Evolutionary conservation across 495 filamentous ascomycete genomes (phyloP), one percentile per base, ranked within the genome.

Genomic region (Articulospora tetracladia): DNA sequence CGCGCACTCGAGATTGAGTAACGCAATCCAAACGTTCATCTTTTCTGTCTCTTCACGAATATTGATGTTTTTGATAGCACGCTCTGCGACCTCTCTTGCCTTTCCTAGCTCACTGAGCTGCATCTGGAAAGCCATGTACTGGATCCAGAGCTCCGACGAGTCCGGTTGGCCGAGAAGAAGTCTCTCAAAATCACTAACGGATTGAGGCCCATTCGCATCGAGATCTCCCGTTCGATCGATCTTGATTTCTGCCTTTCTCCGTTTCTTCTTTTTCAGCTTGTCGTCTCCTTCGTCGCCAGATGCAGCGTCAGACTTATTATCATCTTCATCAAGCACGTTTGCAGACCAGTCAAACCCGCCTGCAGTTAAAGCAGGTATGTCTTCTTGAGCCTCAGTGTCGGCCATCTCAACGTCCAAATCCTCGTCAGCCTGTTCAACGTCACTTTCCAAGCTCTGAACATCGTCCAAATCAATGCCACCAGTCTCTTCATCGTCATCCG

Each of bases 81-180:
- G 88, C 72, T 96, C 88, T 24, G 90, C 92, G 62, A 96, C 86
- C 57, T 92, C 85, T 52, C 94, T 84, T 8, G 94, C 92, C 71
- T 89, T 92, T 39, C 84, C 83, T 26, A 93, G 74, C 68, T 98
- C 94, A 72, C 89, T 89, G 54, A 96, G 79, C 70, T 96, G 87
- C 68, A 97, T 84, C 73, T 98, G 91, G 78, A 96, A 96, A 22
- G 93, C 92, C 88, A 98, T 96, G 75, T 97, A 98, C 62, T 88
- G 81, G 53, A 96, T 87, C 94, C 94, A 98, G 24, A 98, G 78
- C 48, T 86, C 74, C 1, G 94, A 95, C 8, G 87, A 90, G 69
- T 98, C 89, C 1, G 94, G 92, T 68, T 96, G 89, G 56, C 92
- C 91, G 34, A 98, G 84, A 41, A 98, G 83, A 52, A 97, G 86